phyloP scores from a whole-genome alignment of 2,329 filamentous ascomycete genomes.

The Pseudogymnoascus sp. region DNA sequence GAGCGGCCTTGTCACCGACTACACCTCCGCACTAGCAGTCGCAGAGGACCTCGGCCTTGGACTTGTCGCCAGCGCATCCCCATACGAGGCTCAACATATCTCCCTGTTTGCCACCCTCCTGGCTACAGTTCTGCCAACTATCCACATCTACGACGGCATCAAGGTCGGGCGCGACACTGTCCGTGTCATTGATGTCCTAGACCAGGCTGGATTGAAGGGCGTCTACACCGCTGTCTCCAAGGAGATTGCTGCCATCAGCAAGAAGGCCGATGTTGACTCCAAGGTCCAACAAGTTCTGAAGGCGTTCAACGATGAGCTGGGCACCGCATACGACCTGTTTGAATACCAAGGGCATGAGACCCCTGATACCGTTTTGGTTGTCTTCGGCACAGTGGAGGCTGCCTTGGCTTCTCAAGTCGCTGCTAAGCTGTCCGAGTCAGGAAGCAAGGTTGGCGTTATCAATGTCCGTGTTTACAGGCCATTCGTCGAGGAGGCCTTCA shows the following conservation, averaged over 20 bases:
- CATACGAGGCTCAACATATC: slow-evolving; percentile 94
- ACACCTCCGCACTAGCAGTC: slow-evolving; percentile 67
- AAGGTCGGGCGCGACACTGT: slow-evolving; percentile 75
- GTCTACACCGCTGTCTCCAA: slow-evolving; percentile 59
- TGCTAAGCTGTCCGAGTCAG: slow-evolving; percentile 59
- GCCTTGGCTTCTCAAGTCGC: slow-evolving; percentile 79
- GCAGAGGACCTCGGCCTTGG: slow-evolving; percentile 87
- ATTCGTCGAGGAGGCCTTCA: slow-evolving; percentile 90
- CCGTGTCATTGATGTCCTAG: slow-evolving; percentile 72
- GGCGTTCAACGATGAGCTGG: slow-evolving; percentile 81
- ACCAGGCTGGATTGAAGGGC: slow-evolving; percentile 59
- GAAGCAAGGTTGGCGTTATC: slow-evolving; percentile 74
- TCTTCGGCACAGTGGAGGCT: slow-evolving; percentile 86
- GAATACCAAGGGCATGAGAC: slow-evolving; percentile 83
- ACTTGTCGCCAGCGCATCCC: slow-evolving; percentile 74
- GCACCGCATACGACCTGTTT: slow-evolving; percentile 85
- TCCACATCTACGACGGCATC: slow-evolving; percentile 85
- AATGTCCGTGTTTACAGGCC: slow-evolving; percentile 91
- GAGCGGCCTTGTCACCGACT: slow-evolving; percentile 75
- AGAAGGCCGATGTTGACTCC: slow-evolving; percentile 63
- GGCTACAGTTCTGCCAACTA: slow-evolving; percentile 67
- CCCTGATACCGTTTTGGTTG: slow-evolving; percentile 76
- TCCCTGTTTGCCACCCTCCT: slow-evolving; percentile 77
- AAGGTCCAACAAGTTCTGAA: slow-evolving; percentile 63
- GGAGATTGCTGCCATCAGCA: slow-evolving; percentile 52